Evolutionary conservation across 2,329 filamentous ascomycete genomes (phyloP).

Genomic region (Pseudogymnoascus sp.): DNA sequence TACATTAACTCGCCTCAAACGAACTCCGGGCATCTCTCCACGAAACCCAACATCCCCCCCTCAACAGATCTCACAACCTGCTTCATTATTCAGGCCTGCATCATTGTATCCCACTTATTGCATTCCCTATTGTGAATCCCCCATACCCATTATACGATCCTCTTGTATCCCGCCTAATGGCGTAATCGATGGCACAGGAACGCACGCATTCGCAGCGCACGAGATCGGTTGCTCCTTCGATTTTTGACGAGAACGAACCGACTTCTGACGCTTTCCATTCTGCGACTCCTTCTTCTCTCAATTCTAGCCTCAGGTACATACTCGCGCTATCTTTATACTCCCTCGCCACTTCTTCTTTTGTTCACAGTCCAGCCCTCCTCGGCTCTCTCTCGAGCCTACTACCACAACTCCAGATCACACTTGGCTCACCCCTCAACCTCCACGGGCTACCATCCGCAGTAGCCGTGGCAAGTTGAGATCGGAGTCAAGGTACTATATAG

Average conservation of each 20-base stretch:
- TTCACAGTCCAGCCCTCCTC: neutral
- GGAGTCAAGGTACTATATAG: constrained; percentile 12
- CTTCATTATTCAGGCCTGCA: constrained; percentile 4
- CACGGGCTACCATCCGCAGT: constrained; percentile 5
- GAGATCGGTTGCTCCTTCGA: constrained; percentile 14
- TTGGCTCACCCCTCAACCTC: constrained; percentile 9
- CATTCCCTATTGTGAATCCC: neutral
- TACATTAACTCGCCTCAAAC: constrained; percentile 8
- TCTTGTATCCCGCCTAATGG: constrained; percentile 12
- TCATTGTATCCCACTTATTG: neutral
- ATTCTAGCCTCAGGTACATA: constrained; percentile 12
- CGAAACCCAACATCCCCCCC: neutral
- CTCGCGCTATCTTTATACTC: constrained; percentile 1
- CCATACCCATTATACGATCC: neutral
- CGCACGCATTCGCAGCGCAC: constrained; percentile 14
- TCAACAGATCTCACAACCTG: neutral
- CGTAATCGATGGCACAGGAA: constrained; percentile 17
- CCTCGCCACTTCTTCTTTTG: constrained; percentile 1
- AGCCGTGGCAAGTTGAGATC: constrained; percentile 11
- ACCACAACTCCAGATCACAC: constrained; percentile 11
- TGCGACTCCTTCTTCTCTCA: constrained; percentile 11
- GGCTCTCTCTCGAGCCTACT: neutral
- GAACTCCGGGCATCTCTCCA: neutral
- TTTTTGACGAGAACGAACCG: constrained; percentile 12
- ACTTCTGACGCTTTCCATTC: constrained; percentile 4